Evolutionary conservation across 1,284 basidiomycete genomes (phyloP).

Genomic region (Singerocomus inundabilis): DNA sequence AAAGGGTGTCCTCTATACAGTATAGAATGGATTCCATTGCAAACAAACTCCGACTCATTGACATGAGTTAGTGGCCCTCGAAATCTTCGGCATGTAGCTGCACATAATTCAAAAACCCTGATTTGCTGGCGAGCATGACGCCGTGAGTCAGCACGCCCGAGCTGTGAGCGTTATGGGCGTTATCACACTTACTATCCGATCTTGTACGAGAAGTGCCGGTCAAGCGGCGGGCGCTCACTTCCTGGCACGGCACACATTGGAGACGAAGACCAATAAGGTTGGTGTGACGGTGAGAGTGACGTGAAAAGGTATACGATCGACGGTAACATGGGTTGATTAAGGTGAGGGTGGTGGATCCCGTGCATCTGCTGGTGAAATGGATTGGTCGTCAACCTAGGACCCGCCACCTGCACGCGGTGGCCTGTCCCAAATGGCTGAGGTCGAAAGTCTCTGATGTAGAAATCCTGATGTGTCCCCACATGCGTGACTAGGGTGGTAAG

Average conservation of each 20-base stretch:
- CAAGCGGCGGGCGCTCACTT: constrained; percentile 24
- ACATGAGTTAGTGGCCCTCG: constrained; percentile 9
- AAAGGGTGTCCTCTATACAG: not conserved
- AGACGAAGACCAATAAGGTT: constrained; percentile 40
- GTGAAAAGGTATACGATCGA: constrained; percentile 42
- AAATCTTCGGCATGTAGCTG: constrained; percentile 32
- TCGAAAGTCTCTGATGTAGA: constrained; percentile 37
- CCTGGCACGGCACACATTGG: constrained; percentile 27
- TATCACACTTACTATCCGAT: constrained; percentile 37
- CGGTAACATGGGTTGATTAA: constrained; percentile 27
- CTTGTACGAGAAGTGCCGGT: constrained; percentile 36
- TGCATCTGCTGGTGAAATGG: constrained; percentile 19
- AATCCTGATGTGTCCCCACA: constrained; percentile 38
- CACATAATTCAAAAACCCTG: constrained; percentile 33
- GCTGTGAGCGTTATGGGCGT: too few relatives aligned
- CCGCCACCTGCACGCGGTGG: constrained; percentile 3
- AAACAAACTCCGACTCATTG: not conserved
- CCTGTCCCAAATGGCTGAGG: constrained; percentile 18
- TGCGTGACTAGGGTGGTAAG: constrained; percentile 35
- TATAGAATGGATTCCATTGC: not conserved
- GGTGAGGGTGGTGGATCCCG: constrained; percentile 12
- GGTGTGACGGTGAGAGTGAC: constrained; percentile 28
- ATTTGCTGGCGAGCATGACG: constrained; percentile 19
- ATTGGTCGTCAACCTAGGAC: constrained; percentile 11
- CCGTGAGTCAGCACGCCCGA: not conserved